These are phyloP conservation scores for Aspergillus tubingensis DNA, from an alignment of 2,329 filamentous ascomycete genomes.

Conservation along the genomic window DNA sequence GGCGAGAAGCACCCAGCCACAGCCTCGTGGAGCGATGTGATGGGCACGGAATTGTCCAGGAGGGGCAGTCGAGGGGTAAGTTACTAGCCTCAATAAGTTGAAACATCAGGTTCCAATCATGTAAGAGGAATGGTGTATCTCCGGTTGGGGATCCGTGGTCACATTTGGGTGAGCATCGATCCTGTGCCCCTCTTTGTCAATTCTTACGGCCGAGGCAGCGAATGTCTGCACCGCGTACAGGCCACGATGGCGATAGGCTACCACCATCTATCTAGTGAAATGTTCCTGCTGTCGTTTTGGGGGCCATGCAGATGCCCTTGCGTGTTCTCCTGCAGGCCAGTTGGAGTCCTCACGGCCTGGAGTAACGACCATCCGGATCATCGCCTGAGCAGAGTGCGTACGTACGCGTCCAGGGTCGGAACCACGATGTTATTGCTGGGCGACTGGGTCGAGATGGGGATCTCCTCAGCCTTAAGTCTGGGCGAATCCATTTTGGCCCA, in stretches of 20 bases:
- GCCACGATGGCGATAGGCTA: too few species aligned
- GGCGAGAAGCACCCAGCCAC: not conserved
- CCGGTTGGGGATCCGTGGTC: not conserved
- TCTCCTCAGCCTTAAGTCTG: slow-evolving; percentile 10
- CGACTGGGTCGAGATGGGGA: slow-evolving; percentile 3
- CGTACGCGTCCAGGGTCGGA: slow-evolving; percentile 7
- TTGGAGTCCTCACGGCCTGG: too few species aligned
- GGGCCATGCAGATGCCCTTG: not conserved
- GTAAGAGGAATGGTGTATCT: not conserved
- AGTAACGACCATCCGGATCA: not conserved
- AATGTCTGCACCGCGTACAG: too few species aligned
- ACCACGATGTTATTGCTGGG: not conserved
- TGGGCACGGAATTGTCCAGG: slow-evolving; percentile 1
- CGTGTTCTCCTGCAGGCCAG: not conserved
- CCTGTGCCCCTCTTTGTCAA: not conserved
- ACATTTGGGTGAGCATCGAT: not conserved
- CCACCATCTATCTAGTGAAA: too few species aligned
- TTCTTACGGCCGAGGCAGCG: not conserved
- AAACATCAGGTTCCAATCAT: not conserved
- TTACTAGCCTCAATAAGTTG: not conserved
- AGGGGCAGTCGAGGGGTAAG: not conserved
- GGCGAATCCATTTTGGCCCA: slow-evolving; percentile 3
- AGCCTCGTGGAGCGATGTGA: not conserved
- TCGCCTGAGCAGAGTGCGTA: not conserved
- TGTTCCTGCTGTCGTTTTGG: too few species aligned